These are phyloP conservation scores for Rhizopus sp. DNA, from an alignment of 371 early-diverging fungal genomes.

Conservation along the genomic window DNA sequence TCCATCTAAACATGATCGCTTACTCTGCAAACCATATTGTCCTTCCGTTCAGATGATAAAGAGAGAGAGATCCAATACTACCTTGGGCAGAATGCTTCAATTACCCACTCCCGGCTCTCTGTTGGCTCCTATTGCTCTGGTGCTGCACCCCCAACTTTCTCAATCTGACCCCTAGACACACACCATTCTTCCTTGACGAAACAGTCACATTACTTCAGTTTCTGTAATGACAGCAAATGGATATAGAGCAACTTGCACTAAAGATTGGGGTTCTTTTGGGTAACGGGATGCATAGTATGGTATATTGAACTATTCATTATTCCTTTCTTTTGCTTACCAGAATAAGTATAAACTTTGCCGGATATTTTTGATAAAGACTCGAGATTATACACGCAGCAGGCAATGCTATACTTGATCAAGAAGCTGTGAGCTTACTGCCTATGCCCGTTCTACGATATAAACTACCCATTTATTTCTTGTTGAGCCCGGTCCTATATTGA, in stretches of 20 bases:
- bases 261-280: no score
- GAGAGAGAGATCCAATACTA: conserved; percentile 15
- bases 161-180: background rate
- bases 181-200: background rate
- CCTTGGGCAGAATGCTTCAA: conserved; percentile 8
- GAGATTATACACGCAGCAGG: no score
- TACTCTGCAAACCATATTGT: conserved; percentile 28
- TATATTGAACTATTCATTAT: no score
- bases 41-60: conserved; percentile 26
- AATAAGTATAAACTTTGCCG: no score
- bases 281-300: no score
- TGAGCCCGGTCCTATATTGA: no score
- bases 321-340: no score
- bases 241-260: background rate
- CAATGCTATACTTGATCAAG: no score
- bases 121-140: background rate
- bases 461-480: no score
- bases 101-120: conserved; percentile 9
- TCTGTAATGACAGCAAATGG: background rate
- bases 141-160: background rate
- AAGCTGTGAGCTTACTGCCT: no score
- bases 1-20: background rate
- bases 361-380: no score
- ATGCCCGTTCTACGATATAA: no score
- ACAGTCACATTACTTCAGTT: conserved; percentile 4